Base-by-base conservation (phyloP, 2,329 filamentous ascomycete genomes). In the Botryosphaeria dothidea region DNA sequence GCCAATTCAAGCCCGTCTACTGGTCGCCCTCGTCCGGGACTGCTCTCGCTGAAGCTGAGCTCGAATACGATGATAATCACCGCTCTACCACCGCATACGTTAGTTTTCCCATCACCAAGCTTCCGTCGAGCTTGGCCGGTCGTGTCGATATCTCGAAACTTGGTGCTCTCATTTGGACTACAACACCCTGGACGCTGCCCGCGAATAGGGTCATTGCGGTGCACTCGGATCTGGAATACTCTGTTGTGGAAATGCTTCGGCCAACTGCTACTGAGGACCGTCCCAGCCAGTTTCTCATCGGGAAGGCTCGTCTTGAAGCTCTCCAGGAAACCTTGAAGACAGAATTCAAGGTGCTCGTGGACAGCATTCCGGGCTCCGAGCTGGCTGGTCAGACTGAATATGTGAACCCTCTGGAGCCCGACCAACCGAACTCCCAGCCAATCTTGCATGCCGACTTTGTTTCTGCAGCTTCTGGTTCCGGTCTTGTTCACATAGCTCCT, bases 121-220 rank as follows among this genome's bases (percentile, higher is more conserved):
- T 79, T 7, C 77, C 70, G 5, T 66, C 80, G 23, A 73, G 81
- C 58, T 72, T 73, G 36, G 67, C 71, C 3, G 69, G 78, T 2
- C 72, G 77, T 0, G 68, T 68, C 17, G 51, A 66, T 25, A 45
- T 49, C 8, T 31, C 23, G 5, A 75, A 85, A 23, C 29, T 97
- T 11, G 90, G 85, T 74, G 92, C 91, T n/a, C 85, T 95, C n/a
- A 92, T 98, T 60, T 99, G 95, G 95, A 99, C 95, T 1, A 99
- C 95, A 0, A 99, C 95, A 0, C 95, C 95, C 0, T 99, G 95
- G 95, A 99, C 95, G 0, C 82, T 99, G 4, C 94, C 95, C 0
- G 93, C 94, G 1, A 99, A 99, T 75, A 88, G 88, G 73, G 93
- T 92, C 0, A 93, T 99, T 74, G 93, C 92, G 2, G 85, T 98